phyloP scores from a whole-genome alignment of 208 protist genomes.

The Leishmania turanica region DNA sequence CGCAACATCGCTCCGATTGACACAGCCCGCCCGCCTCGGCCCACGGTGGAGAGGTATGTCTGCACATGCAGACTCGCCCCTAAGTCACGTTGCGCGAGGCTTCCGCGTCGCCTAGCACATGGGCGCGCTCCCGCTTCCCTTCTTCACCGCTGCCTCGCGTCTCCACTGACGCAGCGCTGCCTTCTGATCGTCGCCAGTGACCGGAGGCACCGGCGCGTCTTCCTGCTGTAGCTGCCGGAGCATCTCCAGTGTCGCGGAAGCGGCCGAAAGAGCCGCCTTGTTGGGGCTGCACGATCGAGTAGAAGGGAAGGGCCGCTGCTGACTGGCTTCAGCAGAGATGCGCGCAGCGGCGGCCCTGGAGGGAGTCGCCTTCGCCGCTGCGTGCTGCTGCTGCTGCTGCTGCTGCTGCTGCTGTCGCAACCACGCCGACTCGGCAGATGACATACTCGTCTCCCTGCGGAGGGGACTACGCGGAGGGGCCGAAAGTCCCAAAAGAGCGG shows the following conservation, averaged over 20 bases:
- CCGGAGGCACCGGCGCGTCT: constrained; percentile 9
- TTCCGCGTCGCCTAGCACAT: constrained; percentile 1
- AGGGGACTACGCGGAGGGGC: background rate
- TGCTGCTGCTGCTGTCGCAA: background rate
- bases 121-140: constrained; percentile 4
- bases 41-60: background rate
- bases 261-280: background rate
- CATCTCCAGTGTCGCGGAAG: constrained; percentile 18
- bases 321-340: background rate
- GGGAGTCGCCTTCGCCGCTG: background rate
- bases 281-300: background rate
- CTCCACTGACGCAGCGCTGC: constrained; percentile 42
- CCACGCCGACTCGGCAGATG: background rate
- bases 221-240: constrained; percentile 24
- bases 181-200: constrained; percentile 11
- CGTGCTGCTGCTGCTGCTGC: constrained; percentile 9
- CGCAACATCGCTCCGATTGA: background rate
- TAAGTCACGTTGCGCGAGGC: background rate
- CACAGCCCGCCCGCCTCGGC: background rate
- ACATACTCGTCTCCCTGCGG: background rate
- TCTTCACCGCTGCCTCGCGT: constrained; percentile 27
- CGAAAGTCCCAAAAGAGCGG: background rate
- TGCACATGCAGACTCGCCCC: background rate
- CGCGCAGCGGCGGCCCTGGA: background rate
- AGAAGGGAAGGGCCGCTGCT: background rate